Base-by-base conservation (phyloP, 345 rosid species). In the Carallia pectinifolia region DNA sequence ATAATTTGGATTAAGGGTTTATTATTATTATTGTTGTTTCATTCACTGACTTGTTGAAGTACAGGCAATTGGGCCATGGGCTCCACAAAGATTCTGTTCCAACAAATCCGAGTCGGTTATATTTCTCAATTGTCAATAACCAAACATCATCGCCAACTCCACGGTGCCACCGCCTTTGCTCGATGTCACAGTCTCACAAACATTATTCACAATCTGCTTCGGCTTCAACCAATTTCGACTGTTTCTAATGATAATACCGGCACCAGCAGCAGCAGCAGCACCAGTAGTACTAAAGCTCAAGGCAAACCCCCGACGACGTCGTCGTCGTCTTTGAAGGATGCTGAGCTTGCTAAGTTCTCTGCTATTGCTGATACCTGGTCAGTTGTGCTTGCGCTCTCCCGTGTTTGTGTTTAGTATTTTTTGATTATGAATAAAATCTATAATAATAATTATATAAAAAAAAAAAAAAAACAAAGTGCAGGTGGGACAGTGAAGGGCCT, bases 401-500 rank as follows among this genome's bases (percentile, higher is more conserved):
- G 19, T n/a, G 36, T 4, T 68, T 48, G 33, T 6, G 2, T 6
- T 29, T 8, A 8, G 47, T 1, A 3, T 2, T 61, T 29, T 38
- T 23, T 33, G 15, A 33, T 48, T 3, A n/a, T 50, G 44, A 31
- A 1, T 9, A 0, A 18, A 62, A 62, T 7, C 17, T 53, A 16
- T 2, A 13, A n/a, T n/a, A 15, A 23, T 55, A 2, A 44, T 33
- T 23, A 23, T 23, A n/a, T n/a, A 8, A 38, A 6, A 38, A 6
- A 38, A 38, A 38, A 38, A 7, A 7, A 44, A 44, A 44, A 44
- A 12, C 12, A 44, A 44, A 12, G 3, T 13, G 53, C 71, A 95
- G 99, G 98, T 95, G 98, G 99, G 96, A 90, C 81, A 74, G 87
- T 65, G 89, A 85, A 76, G 98, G 96, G 44, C 97, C 98, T 1